Evolutionary conservation across 148 eudicot genomes (phyloP), one percentile per base, ranked within the genome.

Genomic region (Pouteria glomerata): DNA sequence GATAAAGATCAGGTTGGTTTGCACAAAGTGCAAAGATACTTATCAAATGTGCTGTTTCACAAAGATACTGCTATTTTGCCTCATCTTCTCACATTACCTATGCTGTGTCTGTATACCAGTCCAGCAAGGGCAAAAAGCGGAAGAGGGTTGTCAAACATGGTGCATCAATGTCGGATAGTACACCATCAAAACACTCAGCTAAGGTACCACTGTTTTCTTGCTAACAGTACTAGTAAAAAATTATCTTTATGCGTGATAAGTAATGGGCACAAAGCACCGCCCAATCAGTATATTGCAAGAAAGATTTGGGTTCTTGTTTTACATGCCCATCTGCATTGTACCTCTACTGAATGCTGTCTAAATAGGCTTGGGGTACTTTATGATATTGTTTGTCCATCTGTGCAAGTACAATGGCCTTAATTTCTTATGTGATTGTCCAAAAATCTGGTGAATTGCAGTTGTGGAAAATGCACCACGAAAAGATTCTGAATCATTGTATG

Each of bases 1-100:
- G 99, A 90, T 52, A 86, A 95, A 73, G 96, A 92, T 35, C 93
- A 86, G 99, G 99, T 92, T 75, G 42, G 69, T 77, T 73, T 57
- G 37, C 61, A 15, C 56, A 12, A 30, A 57, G 16, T 8, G 8
- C 35, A 53, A 13, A 5, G 31, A 45, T 8, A 4, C 1, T 24
- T 56, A 6, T 19, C 34, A 51, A 29, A 48, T 16, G 16, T 8
- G 8, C n/a, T 60, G 6, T 53, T 6, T 18, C 8, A 66, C 23
- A 48, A 10, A 39, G 10, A 4, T 26, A 65, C 19, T 66, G 23
- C 18, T 66, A 3, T 45, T 73, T 42, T 48, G 18, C 21, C 33
- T 8, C n/a, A 1, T 12, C 51, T 52, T 57, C 63, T 34, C 8
- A 23, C 73, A 39, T 66, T 58, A 51, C 75, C 59, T 48, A 57